A percentile compares a stretch with the other conserved stretches of the same genome.
phyloP scores from a whole-genome alignment of 331 rosid genomes.

The Phaseolus coccineus region DNA sequence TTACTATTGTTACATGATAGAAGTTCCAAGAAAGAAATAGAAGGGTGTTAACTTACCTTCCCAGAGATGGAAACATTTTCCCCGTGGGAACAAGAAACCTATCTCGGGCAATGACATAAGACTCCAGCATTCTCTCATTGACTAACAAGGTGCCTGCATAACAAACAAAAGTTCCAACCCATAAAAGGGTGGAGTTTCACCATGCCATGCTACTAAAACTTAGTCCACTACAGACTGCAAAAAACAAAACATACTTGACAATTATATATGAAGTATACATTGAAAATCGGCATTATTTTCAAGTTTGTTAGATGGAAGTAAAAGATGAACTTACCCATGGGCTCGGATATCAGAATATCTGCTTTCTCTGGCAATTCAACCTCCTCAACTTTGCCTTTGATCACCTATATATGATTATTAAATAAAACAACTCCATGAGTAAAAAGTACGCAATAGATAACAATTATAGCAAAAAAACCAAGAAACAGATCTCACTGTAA shows the following conservation, averaged over 20 bases:
- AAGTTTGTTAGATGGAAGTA: slow-evolving; percentile 36
- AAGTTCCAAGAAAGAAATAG: slow-evolving; percentile 28
- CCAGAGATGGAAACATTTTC: slow-evolving; percentile 92
- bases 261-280: slow-evolving; percentile 5
- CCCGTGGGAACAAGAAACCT: slow-evolving; percentile 87
- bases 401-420: slow-evolving; percentile 62
- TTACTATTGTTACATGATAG: slow-evolving; percentile 29
- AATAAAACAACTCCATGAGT: slow-evolving; percentile 13
- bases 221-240: slow-evolving; percentile 16
- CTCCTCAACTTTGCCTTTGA: slow-evolving; percentile 96
- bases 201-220: slow-evolving; percentile 3
- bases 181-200: slow-evolving; percentile 21
- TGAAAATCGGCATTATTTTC: slow-evolving; percentile 26
- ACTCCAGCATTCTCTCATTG: slow-evolving; percentile 98
- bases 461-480: background rate
- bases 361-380: slow-evolving; percentile 97
- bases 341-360: slow-evolving; percentile 97
- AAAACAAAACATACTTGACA: slow-evolving; percentile 23
- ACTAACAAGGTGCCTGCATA: slow-evolving; percentile 83
- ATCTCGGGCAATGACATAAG: slow-evolving; percentile 98
- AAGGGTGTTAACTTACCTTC: slow-evolving; percentile 68
- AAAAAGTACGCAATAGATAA: slow-evolving; percentile 11
- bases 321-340: slow-evolving; percentile 79
- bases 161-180: slow-evolving; percentile 28
- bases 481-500: slow-evolving; percentile 69